These are phyloP conservation scores for Rostrohypoxylon terebratum DNA, from an alignment of 495 filamentous ascomycete genomes.

Conservation along the genomic window DNA sequence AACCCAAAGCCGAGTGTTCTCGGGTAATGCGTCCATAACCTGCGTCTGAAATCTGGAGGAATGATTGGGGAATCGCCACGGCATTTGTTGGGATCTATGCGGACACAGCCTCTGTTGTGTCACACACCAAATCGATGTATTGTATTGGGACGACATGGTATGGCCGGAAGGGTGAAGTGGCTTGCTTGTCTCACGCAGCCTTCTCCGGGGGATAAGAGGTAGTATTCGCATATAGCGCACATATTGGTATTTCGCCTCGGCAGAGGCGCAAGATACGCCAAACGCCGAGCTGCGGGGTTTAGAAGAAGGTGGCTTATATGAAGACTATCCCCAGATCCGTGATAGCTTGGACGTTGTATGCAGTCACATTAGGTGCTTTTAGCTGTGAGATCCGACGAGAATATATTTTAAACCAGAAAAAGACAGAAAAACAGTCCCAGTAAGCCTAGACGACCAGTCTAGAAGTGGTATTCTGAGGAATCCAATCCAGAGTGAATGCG, in stretches of 20 bases:
- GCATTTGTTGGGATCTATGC: background rate
- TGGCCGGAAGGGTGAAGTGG: background rate
- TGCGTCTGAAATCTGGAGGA: background rate
- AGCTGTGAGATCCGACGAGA: background rate
- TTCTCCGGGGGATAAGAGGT: background rate
- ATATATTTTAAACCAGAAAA: background rate
- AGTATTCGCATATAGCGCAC: background rate
- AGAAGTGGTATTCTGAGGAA: too few relatives aligned
- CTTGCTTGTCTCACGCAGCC: background rate
- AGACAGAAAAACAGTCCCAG: background rate
- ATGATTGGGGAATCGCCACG: background rate
- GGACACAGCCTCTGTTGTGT: slow-evolving; percentile 1
- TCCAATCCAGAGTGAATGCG: too few relatives aligned
- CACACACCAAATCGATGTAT: background rate
- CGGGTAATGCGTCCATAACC: background rate
- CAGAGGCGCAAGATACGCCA: background rate
- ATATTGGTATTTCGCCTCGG: background rate
- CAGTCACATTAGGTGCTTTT: background rate
- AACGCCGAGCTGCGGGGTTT: background rate
- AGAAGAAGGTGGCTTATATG: background rate
- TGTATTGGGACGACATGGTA: background rate
- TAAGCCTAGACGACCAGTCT: too few relatives aligned
- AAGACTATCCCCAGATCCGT: background rate
- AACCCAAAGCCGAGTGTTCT: background rate
- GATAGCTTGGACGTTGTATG: background rate